A percentile compares a stretch with the other conserved stretches of the same genome.
phyloP scores from a whole-genome alignment of 1,284 basidiomycete genomes.

The Trichosporon faecale region DNA sequence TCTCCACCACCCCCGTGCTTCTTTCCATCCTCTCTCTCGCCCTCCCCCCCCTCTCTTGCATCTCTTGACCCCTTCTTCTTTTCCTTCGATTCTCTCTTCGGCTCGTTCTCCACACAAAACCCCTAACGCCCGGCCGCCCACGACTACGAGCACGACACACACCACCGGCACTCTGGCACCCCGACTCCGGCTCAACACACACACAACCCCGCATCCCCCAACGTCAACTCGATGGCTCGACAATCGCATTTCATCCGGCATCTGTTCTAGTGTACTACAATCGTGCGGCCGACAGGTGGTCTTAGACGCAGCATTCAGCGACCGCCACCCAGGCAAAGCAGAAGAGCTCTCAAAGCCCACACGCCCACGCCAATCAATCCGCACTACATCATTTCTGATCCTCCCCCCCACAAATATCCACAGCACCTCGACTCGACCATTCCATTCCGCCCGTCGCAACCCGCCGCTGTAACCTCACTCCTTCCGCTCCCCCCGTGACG shows the following conservation, averaged over 20 bases:
- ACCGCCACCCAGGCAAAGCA: neutral
- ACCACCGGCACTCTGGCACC: too few relatives aligned
- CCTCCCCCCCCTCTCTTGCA: too few relatives aligned
- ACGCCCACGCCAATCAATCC: constrained; percentile 1
- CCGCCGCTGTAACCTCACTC: neutral
- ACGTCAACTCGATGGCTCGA: neutral
- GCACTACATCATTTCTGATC: constrained; percentile 2
- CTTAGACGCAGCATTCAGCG: neutral
- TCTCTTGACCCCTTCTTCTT: neutral
- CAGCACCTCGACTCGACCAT: neutral
- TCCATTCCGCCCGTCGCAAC: neutral
- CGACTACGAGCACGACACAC: neutral
- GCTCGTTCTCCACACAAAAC: neutral
- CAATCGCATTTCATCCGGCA: neutral
- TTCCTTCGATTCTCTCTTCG: neutral
- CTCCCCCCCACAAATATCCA: neutral
- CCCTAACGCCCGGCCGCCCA: neutral
- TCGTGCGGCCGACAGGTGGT: neutral
- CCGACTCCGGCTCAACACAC: too few relatives aligned
- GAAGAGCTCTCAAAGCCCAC: neutral
- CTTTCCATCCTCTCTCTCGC: neutral
- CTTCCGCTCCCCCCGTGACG: neutral
- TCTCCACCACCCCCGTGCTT: neutral
- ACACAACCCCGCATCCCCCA: neutral
- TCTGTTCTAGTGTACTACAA: neutral